Base-by-base conservation (phyloP, 176 grass and related monocot species). In the Panicum miliaceum region DNA sequence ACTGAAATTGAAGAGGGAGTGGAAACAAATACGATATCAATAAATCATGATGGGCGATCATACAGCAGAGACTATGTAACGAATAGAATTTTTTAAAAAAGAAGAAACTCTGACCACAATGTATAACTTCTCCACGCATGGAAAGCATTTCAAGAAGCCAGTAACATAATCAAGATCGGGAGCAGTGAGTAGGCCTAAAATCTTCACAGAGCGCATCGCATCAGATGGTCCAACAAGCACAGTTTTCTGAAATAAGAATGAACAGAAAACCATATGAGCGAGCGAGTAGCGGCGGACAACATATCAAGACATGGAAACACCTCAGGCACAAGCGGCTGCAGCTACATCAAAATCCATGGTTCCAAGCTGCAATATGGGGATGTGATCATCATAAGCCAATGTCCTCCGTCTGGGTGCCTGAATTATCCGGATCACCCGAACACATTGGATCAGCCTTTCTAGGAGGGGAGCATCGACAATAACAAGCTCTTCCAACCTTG, bases 321-420 rank as follows among this genome's bases (percentile, higher is more conserved):
- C n/a, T n/a, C n/a, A n/a, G n/a, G n/a, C n/a, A n/a, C n/a, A n/a
- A n/a, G n/a, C n/a, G n/a, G n/a, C n/a, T n/a, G n/a, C n/a, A n/a
- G n/a, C n/a, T 69, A 69, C 67, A 38, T 72, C 6, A 7, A 72
- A 72, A 48, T 48, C 5, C n/a, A 72, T 27, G 41, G 68, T 48
- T 48, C 68, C 68, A 4, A 72, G n/a, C 43, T 72, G 40, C 26
- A 72, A 27, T 48, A 2, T 48, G 42, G 42, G 41, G 68, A 72
- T 72, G 42, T 50, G 23, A 27, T 72, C 69, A 18, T 48, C 5
- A 72, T 72, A 72, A 6, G 43, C 69, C 69, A 72, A 27, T 50
- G 69, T 50, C 14, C 25, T 72, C 69, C 48, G 42, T 15, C 14
- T 71, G 40, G 68, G n/a, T 47, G 68, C 68, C 6, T 71, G 10